These are phyloP conservation scores for Scheffersomyces stipitis DNA, from an alignment of 805 yeast species.

Conservation along the genomic window DNA sequence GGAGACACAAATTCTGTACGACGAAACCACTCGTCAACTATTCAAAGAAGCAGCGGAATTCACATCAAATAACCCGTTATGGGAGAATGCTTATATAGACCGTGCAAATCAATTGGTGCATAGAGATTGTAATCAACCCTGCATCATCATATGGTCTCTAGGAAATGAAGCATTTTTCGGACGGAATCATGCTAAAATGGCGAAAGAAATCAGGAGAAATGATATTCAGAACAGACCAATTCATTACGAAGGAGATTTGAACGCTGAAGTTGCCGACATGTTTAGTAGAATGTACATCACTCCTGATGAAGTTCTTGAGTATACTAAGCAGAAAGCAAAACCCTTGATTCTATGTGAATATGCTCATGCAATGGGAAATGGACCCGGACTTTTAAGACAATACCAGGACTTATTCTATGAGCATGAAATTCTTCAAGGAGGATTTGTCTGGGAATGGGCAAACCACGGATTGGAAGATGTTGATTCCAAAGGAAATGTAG, in stretches of 20 bases:
- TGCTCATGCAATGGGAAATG: slow-evolving; percentile 40
- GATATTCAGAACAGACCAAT: slow-evolving; percentile 26
- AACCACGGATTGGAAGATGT: slow-evolving; percentile 30
- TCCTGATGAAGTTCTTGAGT: slow-evolving; percentile 16
- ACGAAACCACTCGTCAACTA: slow-evolving; percentile 4
- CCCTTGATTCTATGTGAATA: slow-evolving; percentile 38
- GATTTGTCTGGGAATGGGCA: slow-evolving; percentile 42
- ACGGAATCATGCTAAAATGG: slow-evolving; percentile 28
- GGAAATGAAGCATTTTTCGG: slow-evolving; percentile 40
- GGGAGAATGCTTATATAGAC: slow-evolving; percentile 34
- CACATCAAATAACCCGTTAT: slow-evolving; percentile 28
- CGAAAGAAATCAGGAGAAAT: slow-evolving; percentile 17
- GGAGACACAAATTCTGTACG: slow-evolving; percentile 8
- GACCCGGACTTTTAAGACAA: slow-evolving; percentile 33
- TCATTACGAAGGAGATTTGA: slow-evolving; percentile 32
- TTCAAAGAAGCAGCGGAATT: slow-evolving; percentile 18
- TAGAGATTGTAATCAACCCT: slow-evolving; percentile 34
- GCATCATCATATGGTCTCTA: slow-evolving; percentile 37
- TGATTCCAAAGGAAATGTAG: slow-evolving; percentile 6
- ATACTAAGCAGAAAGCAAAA: slow-evolving; percentile 15
- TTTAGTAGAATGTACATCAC: slow-evolving; percentile 31
- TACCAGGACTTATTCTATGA: slow-evolving; percentile 31
- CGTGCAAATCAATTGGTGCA: slow-evolving; percentile 27
- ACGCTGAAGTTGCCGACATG: slow-evolving; percentile 27
- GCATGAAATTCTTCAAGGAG: slow-evolving; percentile 30